Evolutionary conservation across 2,329 filamentous ascomycete genomes (phyloP).

Genomic region (Talaromyces funiculosus): DNA sequence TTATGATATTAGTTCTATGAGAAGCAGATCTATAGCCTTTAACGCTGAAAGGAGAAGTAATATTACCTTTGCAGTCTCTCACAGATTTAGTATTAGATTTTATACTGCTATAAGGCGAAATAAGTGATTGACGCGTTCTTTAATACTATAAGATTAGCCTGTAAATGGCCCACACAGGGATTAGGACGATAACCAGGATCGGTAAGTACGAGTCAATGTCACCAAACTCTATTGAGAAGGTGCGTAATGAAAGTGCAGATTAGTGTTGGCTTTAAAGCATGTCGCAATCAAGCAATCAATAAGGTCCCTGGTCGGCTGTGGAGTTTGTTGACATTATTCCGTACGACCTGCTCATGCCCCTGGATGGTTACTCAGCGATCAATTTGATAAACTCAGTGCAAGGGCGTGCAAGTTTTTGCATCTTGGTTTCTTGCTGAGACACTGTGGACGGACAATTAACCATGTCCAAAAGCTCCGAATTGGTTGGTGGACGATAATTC

Average conservation of each 20-base stretch:
- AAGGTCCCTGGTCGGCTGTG: too few relatives aligned
- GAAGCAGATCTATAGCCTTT: neutral
- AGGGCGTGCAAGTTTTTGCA: neutral
- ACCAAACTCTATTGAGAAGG: conserved; percentile 12
- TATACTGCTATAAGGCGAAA: conserved; percentile 1
- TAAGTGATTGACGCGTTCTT: conserved; percentile 1
- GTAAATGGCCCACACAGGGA: conserved; percentile 2
- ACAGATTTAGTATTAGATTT: neutral
- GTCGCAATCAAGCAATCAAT: neutral
- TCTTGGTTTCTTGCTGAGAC: neutral
- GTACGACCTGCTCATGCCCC: neutral
- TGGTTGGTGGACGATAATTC: neutral
- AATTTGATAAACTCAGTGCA: neutral
- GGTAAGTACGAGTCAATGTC: neutral
- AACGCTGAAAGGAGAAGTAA: neutral
- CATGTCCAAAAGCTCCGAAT: neutral
- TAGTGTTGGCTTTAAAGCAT: neutral
- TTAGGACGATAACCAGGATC: neutral
- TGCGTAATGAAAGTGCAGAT: neutral
- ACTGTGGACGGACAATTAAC: neutral
- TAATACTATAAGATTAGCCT: too few relatives aligned
- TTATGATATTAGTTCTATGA: neutral
- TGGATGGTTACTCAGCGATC: neutral
- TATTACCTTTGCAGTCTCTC: neutral
- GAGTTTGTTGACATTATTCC: neutral